Percentiles rank a stretch among this genome's conserved stretches.
Conservation (phyloP, 371 early-diverging fungal genomes). For the Rhizomucor pusillus region DNA sequence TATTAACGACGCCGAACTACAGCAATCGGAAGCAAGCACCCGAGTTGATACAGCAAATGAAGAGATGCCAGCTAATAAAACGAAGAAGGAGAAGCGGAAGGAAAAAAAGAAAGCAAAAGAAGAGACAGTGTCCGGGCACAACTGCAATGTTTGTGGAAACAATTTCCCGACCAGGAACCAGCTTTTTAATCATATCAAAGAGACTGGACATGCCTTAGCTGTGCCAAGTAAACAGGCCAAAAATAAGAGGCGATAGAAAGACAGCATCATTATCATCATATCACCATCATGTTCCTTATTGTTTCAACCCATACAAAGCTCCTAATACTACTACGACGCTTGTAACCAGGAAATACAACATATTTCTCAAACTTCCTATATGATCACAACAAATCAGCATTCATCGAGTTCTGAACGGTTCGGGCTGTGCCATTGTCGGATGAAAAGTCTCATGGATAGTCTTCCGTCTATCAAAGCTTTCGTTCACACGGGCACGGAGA, state of each 20-base stretch:
- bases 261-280: too few species aligned
- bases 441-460: too few species aligned
- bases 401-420: too few species aligned
- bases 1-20: slow-evolving; percentile 7
- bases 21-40: slow-evolving; percentile 10
- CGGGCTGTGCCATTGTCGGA: too few species aligned
- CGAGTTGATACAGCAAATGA: slow-evolving; percentile 15
- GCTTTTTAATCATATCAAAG: slow-evolving; percentile 73
- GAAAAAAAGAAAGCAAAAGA: slow-evolving; percentile 19
- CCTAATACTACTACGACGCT: too few species aligned
- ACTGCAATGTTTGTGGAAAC: slow-evolving; percentile 68
- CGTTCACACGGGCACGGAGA: too few species aligned
- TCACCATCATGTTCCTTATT: too few species aligned
- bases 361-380: too few species aligned
- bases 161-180: slow-evolving; percentile 65
- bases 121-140: slow-evolving; percentile 1
- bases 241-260: neutral
- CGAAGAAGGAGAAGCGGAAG: slow-evolving; percentile 39
- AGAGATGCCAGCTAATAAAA: slow-evolving; percentile 41
- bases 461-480: too few species aligned
- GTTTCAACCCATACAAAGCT: too few species aligned
- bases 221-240: slow-evolving; percentile 3
- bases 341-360: too few species aligned
- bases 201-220: slow-evolving; percentile 71
- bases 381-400: too few species aligned